Evolutionary conservation across 2,329 filamentous ascomycete genomes (phyloP), one percentile per base, ranked within the genome.

Genomic region (Colletotrichum cereale): DNA sequence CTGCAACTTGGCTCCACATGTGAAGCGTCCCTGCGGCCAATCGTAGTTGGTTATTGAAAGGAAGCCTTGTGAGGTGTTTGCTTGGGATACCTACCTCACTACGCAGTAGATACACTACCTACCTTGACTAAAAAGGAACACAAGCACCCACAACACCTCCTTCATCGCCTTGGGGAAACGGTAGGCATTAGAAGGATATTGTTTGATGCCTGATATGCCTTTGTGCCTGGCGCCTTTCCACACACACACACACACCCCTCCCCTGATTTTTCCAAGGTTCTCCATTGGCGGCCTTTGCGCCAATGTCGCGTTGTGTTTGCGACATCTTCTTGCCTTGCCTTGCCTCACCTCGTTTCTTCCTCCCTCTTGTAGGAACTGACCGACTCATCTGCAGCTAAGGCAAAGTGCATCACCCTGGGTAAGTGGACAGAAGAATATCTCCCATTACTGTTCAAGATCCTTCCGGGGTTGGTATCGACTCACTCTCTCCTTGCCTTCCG

Each of bases 21-120:
- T n/a, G 40, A 10, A 34, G 55, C 55, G n/a, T 21, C 24, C 26
- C 40, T 48, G 18, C 38, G 26, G 48, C 66, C 66, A 67, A 67
- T 67, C 14, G 29, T 44, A 10, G 24, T 36, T n/a, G 29, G n/a
- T 11, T 48, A 67, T 38, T 42, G 29, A 3, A 50, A 36, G 29
- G 18, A 24, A 56, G 48, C 58, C 16, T 56, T 56, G 21, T 48
- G 24, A 62, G 61, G 48, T 63, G 26, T 47, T 36, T 63, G 34
- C 55, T 36, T n/a, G 29, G 36, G 56, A 24, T 42, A 24, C 42
- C 3, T 6, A 24, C 8, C 8, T 3, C 3, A 40, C 12, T 40
- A 40, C 12, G 38, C 16, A 40, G 11, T 21, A 42, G 40, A 16
- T 42, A 42, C 16, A n/a, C 16, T 42, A 18, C 40, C 40, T 42